phyloP scores from a whole-genome alignment of 495 filamentous ascomycete genomes.

The Cudoniella acicularis region DNA sequence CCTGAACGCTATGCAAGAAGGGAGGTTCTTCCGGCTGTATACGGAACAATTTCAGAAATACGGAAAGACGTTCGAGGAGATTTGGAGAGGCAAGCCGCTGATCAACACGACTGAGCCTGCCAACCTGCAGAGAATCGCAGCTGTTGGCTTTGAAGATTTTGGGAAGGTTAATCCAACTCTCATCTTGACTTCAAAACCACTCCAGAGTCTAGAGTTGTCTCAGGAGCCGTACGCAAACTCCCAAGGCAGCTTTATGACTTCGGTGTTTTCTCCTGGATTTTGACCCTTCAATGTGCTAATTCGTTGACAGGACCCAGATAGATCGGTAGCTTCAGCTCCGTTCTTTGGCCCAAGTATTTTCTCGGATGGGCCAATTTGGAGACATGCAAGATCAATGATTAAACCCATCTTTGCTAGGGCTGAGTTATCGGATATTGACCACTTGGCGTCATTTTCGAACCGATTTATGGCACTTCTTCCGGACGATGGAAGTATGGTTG shows the following conservation, averaged over 20 bases:
- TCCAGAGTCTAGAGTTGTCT: too few species aligned
- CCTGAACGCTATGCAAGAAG: not conserved
- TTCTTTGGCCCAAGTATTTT: slow-evolving; percentile 6
- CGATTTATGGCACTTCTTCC: not conserved
- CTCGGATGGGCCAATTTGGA: slow-evolving; percentile 1
- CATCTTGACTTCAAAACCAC: too few species aligned
- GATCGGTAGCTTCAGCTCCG: not conserved
- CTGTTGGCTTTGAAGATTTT: not conserved
- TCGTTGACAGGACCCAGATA: slow-evolving; percentile 2
- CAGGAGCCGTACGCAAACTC: too few species aligned
- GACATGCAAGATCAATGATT: slow-evolving; percentile 1
- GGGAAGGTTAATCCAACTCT: too few species aligned
- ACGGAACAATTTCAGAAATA: not conserved
- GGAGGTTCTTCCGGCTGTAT: not conserved
- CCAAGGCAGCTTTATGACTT: too few species aligned
- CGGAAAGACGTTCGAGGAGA: slow-evolving; percentile 4
- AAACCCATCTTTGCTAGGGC: not conserved
- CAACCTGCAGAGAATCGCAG: not conserved
- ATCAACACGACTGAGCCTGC: not conserved
- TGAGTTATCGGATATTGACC: not conserved
- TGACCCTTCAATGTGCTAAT: too few species aligned
- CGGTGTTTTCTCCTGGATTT: not conserved
- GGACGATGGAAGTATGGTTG: not conserved
- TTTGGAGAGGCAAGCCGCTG: not conserved
- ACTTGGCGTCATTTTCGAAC: not conserved